Percentiles rank a stretch among this genome's conserved stretches.
phyloP scores from a whole-genome alignment of 1,139 yeast species.

The Casaregolazyma suthepensis region DNA sequence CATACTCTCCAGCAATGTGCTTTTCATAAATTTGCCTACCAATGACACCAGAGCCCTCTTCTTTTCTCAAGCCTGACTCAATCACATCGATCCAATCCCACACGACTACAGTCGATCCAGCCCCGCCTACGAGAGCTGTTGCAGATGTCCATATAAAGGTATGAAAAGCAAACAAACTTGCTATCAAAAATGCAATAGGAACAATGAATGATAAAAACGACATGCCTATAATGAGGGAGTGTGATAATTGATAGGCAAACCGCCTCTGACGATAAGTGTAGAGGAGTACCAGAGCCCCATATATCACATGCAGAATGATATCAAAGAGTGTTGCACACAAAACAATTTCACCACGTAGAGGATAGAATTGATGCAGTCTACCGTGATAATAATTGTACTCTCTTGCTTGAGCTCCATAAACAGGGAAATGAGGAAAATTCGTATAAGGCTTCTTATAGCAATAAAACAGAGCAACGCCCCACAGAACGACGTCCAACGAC shows the following conservation, averaged over 20 bases:
- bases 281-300: constrained; percentile 60
- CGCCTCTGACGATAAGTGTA: constrained; percentile 53
- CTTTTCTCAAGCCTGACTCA: constrained; percentile 52
- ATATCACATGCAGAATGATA: constrained; percentile 65
- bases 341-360: constrained; percentile 2
- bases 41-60: constrained; percentile 70
- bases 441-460: background rate
- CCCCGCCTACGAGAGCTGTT: constrained; percentile 52
- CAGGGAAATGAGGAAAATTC: background rate
- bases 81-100: constrained; percentile 91
- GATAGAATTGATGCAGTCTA: constrained; percentile 2
- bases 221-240: constrained; percentile 51
- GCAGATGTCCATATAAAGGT: constrained; percentile 73
- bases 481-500: constrained; percentile 31
- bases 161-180: constrained; percentile 70
- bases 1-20: constrained; percentile 12
- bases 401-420: background rate
- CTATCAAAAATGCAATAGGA: constrained; percentile 62
- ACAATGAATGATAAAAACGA: constrained; percentile 55
- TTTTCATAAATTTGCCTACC: constrained; percentile 44
- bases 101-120: constrained; percentile 52
- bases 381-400: background rate
- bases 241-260: constrained; percentile 45
- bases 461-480: constrained; percentile 12
- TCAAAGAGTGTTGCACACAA: constrained; percentile 72